Base-by-base conservation (phyloP, 1,139 yeast species). In the Nakaseomyces kungkrabaensis region DNA sequence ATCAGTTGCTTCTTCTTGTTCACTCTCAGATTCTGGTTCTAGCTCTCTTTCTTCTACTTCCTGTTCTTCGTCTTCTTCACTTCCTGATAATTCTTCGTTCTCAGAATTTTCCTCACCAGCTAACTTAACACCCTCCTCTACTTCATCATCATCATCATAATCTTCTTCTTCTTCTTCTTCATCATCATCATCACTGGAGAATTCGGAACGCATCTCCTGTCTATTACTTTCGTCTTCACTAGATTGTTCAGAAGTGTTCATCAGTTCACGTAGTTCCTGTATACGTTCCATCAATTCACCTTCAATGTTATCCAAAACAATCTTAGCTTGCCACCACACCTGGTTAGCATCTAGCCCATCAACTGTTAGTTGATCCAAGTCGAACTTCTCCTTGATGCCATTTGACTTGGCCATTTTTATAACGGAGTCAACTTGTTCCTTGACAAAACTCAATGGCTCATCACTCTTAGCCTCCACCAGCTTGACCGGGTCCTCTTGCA, bases 321-420 rank as follows among this genome's bases (percentile, higher is more conserved):
- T 77, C 67, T 85, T 87, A 3, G 88, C 82, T 67, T 92, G 97
- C 49, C 95, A 95, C 87, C 90, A 92, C 0, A 92, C 90, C 65
- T 92, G 97, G 42, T 85, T 79, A 13, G 96, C 82, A 65, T 87
- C 96, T 51, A 92, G 72, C 0, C 97, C 97, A 49, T 88, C 95
- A 27, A 85, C 75, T 59, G 83, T 81, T 29, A 92, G 75, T 63
- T 87, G 89, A 66, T 90, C 96, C 37, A 92, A 72, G 5, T 84
- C 84, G 1, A 94, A 81, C 63, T 79, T 79, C 33, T 74, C 68
- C 49, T 72, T 69, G 8, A 51, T 44, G 27, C 55, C 56, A 17
- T 51, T 49, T 1, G 51, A 46, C 40, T 59, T 60, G 34, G 56
- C 56, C 7, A 54, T 51, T 22, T 48, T 48, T 32, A 65, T 59